Base-by-base conservation (phyloP, 805 yeast species). In the Metschnikowia continentalis region DNA sequence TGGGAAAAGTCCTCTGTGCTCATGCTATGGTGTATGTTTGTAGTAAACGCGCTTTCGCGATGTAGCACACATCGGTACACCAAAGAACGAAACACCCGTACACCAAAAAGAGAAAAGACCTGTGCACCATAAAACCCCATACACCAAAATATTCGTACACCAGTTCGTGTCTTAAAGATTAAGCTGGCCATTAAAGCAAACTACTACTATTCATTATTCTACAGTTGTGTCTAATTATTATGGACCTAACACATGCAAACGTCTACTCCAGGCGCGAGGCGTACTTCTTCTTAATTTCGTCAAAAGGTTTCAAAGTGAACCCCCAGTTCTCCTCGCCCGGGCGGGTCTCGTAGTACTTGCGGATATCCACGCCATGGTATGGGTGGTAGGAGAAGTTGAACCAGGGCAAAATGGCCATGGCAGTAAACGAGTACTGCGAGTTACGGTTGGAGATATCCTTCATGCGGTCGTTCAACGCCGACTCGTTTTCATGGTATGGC, bases 331-430 rank as follows among this genome's bases (percentile, higher is more conserved):
- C 83, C 65, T 79, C 84, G 44, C 84, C 84, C 5, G 79, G 78
- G 62, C 85, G 74, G 47, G 68, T 72, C 63, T 78, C 82, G 55
- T 64, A 64, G 55, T 64, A 64, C 51, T 64, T 64, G 32, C 57
- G 51, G 53, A 85, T 72, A 62, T 84, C 86, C 52, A 87, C 82
- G 23, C 92, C 94, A 68, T 88, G 96, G 72, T 82, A 84, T 59
- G 88, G 90, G 68, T 88, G 96, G 65, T 82, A 71, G 43, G 83
- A 90, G 55, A 86, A 72, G 71, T 89, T 89, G 75, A 89, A 88
- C 89, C 90, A 84, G 22, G 96, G 96, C 61, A 88, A 67, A 54
- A 86, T 63, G 50, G 82, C 79, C 59, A 84, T 64, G 49, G 76
- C 71, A 51, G 81, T 67, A 62, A 81, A 82, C 6, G 95, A 81